phyloP scores from a whole-genome alignment of 805 yeast genomes.

The Suhomyces sp. region DNA sequence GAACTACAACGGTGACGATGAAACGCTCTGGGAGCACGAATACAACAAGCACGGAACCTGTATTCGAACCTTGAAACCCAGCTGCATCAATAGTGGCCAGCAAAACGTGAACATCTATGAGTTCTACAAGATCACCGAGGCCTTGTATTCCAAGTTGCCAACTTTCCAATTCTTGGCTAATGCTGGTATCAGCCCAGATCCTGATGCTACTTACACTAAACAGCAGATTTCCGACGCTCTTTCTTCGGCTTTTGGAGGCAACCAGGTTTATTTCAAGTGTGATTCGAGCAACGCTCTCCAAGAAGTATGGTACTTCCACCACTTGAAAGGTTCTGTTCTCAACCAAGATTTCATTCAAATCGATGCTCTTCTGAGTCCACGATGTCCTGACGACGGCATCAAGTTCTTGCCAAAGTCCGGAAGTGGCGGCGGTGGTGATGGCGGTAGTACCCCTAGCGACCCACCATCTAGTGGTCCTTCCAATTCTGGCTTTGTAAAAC shows the following conservation, averaged over 20 bases:
- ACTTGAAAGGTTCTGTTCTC: conserved; percentile 20
- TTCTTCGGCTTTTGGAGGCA: conserved; percentile 46
- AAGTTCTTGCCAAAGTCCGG: conserved; percentile 64
- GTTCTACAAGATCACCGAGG: conserved; percentile 60
- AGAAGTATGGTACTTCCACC: conserved; percentile 27
- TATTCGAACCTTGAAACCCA: conserved; percentile 71
- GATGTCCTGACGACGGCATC: conserved; percentile 71
- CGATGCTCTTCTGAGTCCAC: conserved; percentile 50
- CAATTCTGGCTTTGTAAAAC: conserved; percentile 38
- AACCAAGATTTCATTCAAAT: conserved; percentile 27
- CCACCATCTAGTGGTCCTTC: conserved; percentile 21
- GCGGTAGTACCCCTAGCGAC: neutral
- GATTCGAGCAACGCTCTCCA: conserved; percentile 42
- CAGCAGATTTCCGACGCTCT: conserved; percentile 54
- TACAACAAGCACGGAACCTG: conserved; percentile 95
- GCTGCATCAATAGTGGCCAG: conserved; percentile 52
- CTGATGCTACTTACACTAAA: conserved; percentile 53
- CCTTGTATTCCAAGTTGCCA: conserved; percentile 56
- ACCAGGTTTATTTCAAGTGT: conserved; percentile 60
- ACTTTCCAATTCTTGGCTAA: conserved; percentile 64
- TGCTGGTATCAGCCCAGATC: conserved; percentile 71
- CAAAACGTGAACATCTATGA: conserved; percentile 56
- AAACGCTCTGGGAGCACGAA: conserved; percentile 82
- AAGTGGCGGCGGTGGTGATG: conserved; percentile 1
- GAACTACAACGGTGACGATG: conserved; percentile 65